Percentiles rank a stretch among this genome's conserved stretches.
phyloP scores from a whole-genome alignment of 1,284 basidiomycete genomes.

The Gastroboletus turbinatus region DNA sequence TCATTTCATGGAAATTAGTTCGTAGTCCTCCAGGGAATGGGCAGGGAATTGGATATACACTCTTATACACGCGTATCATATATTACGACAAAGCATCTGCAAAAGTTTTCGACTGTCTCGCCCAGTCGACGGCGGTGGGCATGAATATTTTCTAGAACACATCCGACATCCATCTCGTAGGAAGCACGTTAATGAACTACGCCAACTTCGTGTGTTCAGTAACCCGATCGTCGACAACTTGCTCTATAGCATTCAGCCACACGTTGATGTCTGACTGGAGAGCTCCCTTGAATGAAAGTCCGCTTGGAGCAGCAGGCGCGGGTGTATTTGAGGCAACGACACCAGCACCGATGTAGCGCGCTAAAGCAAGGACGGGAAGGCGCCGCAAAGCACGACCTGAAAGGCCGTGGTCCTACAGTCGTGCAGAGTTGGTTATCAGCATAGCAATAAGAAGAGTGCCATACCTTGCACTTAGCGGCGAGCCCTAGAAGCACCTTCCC shows the following conservation, averaged over 20 bases:
- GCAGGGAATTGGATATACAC: slow-evolving; percentile 5
- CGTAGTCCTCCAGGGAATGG: neutral
- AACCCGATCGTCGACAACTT: slow-evolving; percentile 59
- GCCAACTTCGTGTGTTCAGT: slow-evolving; percentile 45
- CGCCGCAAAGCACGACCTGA: slow-evolving; percentile 89
- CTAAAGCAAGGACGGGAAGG: slow-evolving; percentile 89
- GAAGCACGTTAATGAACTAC: slow-evolving; percentile 10
- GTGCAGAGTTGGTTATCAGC: neutral
- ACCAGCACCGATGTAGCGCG: slow-evolving; percentile 70
- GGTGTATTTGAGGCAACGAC: slow-evolving; percentile 17
- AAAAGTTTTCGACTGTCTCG: neutral
- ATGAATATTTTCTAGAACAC: neutral
- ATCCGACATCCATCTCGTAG: neutral
- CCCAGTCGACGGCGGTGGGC: neutral
- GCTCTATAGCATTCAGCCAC: slow-evolving; percentile 80
- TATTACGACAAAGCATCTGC: neutral
- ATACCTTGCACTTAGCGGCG: slow-evolving; percentile 72
- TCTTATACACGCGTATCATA: neutral
- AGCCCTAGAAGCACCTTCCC: slow-evolving; percentile 64
- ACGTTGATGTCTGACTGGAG: slow-evolving; percentile 49
- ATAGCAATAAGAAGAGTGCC: slow-evolving; percentile 3
- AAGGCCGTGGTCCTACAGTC: slow-evolving; percentile 61
- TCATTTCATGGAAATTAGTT: slow-evolving; percentile 23
- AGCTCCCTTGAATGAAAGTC: slow-evolving; percentile 12
- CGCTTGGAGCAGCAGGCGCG: slow-evolving; percentile 9